Evolutionary conservation across 805 yeast species (phyloP), one percentile per base, ranked within the genome.

Genomic region (Starmerella stigmatis): DNA sequence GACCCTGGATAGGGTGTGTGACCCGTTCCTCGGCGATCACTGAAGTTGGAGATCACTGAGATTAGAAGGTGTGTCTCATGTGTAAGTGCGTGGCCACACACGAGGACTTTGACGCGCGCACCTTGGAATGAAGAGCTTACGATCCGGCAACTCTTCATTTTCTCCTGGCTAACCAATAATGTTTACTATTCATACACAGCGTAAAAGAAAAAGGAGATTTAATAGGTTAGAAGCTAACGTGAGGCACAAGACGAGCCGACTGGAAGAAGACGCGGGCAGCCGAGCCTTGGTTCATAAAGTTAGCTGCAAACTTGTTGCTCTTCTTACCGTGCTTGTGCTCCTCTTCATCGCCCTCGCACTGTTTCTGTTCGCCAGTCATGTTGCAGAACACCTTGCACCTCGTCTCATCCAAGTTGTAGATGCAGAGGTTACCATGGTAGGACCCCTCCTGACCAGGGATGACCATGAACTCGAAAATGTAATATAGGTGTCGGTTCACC

Each of bases 191-290:
- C 21, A 31, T 40, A 30, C 30, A 36, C 22, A 2, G 23, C 26
- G 35, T 19, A 4, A 32, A 30, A 37, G 21, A 20, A 36, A 9
- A 36, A n/a, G n/a, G n/a, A 8, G 6, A 21, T 10, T 36, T 8
- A 17, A 7, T 4, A 12, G 25, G 54, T 54, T 59, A 65, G 56
- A 30, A 53, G 41, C 56, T 45, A 7, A 56, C 51, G 19, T 61
- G 58, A 11, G 75, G 74, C 5, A 68, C 63, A 1, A 76, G 64
- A 53, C 85, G 66, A 6, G 79, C 84, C 31, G 78, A 78, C 60
- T 79, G 83, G 62, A 78, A 74, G 63, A 78, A 79, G 4, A 75
- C 70, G 55, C 85, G 70, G 4, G 85, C 84, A 9, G 85, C 86
- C 13, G 82, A 66, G 13, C 75, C 85, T 39, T 69, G 66, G 3